Evolutionary conservation across 441 rosid species (phyloP).

Genomic region (Hura crepitans): DNA sequence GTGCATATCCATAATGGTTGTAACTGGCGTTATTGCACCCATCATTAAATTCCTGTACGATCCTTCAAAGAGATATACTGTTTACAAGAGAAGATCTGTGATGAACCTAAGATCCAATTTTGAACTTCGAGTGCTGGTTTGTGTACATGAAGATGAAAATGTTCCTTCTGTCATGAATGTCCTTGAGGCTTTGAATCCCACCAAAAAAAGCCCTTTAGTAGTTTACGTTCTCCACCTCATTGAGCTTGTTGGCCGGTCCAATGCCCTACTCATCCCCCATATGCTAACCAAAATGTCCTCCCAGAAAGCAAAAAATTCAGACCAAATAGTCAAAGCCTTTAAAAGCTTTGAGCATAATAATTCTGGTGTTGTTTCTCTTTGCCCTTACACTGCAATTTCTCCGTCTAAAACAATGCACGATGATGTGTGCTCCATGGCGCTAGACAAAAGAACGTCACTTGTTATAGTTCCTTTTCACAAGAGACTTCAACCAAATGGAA

Average conservation of each 20-base stretch:
- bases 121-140: constrained; percentile 32
- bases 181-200: constrained; percentile 36
- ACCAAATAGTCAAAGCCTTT: constrained; percentile 31
- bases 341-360: constrained; percentile 15
- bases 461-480: constrained; percentile 31
- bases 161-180: constrained; percentile 29
- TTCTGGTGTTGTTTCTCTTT: neutral
- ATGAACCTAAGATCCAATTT: constrained; percentile 28
- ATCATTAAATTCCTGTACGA: constrained; percentile 35
- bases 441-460: constrained; percentile 26
- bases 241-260: constrained; percentile 32
- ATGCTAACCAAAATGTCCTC: constrained; percentile 2
- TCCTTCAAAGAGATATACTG: constrained; percentile 38
- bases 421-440: constrained; percentile 29
- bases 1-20: constrained; percentile 30
- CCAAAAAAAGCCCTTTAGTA: constrained; percentile 15
- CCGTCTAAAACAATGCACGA: constrained; percentile 34
- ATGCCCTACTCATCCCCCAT: constrained; percentile 30
- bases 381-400: constrained; percentile 27
- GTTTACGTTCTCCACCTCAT: constrained; percentile 27
- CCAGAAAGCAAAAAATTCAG: constrained; percentile 7
- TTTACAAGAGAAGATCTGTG: constrained; percentile 33
- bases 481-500: constrained; percentile 28
- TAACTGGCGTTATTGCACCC: constrained; percentile 28
- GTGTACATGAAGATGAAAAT: constrained; percentile 28